phyloP scores from a whole-genome alignment of 208 protist species.

The Herpetomonas tarakana region DNA sequence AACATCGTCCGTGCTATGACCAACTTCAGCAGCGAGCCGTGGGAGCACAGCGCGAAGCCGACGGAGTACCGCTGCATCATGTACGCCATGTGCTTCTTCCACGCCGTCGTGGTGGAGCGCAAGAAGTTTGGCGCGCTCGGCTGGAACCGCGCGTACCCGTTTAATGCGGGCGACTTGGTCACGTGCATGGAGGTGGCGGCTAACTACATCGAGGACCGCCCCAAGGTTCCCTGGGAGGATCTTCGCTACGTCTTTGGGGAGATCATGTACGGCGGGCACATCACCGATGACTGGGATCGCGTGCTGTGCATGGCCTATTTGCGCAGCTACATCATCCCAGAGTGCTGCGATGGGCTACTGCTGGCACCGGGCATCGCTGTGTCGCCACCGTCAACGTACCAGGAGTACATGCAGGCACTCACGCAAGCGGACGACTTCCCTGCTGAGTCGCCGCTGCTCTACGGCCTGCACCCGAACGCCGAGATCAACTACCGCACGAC shows the following conservation, averaged over 20 bases:
- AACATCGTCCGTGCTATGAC: conserved; percentile 96
- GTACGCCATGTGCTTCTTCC: conserved; percentile 98
- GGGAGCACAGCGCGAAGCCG: conserved; percentile 96
- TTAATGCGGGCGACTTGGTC: conserved; percentile 97
- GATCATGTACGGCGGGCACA: conserved; percentile 99
- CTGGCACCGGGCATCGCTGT: conserved; percentile 92
- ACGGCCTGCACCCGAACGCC: conserved; percentile 98
- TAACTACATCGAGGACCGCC: conserved; percentile 98
- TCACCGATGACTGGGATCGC: conserved; percentile 98
- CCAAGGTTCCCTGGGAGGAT: conserved; percentile 98
- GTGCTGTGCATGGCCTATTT: conserved; percentile 97
- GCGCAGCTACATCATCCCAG: conserved; percentile 83
- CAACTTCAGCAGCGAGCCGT: conserved; percentile 96
- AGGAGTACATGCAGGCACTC: conserved; percentile 96
- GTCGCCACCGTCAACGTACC: conserved; percentile 82
- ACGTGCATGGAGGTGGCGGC: conserved; percentile 96
- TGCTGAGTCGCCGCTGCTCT: conserved; percentile 94
- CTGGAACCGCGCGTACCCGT: conserved; percentile 98
- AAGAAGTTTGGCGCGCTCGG: conserved; percentile 98
- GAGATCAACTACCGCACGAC: conserved; percentile 98
- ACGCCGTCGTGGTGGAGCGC: conserved; percentile 96
- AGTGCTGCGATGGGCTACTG: conserved; percentile 91
- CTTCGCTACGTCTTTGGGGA: conserved; percentile 99
- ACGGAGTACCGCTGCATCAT: conserved; percentile 97
- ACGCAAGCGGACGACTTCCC: conserved; percentile 89